A percentile compares a stretch with the other conserved stretches of the same genome.
Conservation (phyloP, 2,329 filamentous ascomycete genomes). For the Pleurostoma richardsiae region DNA sequence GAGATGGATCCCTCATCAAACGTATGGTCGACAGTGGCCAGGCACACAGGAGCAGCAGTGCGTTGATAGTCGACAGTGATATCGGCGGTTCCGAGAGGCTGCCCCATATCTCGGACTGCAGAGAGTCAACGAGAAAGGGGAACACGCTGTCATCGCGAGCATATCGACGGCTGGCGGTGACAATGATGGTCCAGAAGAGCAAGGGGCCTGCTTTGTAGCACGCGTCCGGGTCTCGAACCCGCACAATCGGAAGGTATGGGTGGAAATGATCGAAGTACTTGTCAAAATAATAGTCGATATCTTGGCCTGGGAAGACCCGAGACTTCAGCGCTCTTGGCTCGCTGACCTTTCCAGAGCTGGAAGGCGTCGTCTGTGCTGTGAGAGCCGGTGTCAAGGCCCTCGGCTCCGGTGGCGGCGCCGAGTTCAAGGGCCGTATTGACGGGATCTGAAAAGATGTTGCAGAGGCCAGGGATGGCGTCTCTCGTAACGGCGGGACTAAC, state of each 20-base stretch:
- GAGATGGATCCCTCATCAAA: slow-evolving; percentile 45
- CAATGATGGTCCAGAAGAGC: slow-evolving; percentile 52
- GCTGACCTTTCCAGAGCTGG: slow-evolving; percentile 16
- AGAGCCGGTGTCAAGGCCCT: slow-evolving; percentile 17
- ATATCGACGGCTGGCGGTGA: slow-evolving; percentile 44
- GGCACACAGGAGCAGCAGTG: slow-evolving; percentile 43
- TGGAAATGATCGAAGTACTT: slow-evolving; percentile 51
- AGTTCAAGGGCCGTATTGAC: slow-evolving; percentile 11
- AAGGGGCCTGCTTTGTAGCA: slow-evolving; percentile 41
- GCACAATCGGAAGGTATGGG: slow-evolving; percentile 45
- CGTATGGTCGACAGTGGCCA: slow-evolving; percentile 48
- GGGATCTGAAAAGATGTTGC: slow-evolving; percentile 3
- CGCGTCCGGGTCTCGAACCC: slow-evolving; percentile 42
- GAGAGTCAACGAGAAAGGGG: slow-evolving; percentile 38
- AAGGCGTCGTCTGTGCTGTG: slow-evolving; percentile 20
- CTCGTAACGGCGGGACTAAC: slow-evolving; percentile 10
- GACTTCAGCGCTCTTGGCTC: slow-evolving; percentile 40
- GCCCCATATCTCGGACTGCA: slow-evolving; percentile 39
- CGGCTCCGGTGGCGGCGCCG: slow-evolving; percentile 7
- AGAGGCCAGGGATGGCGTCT: slow-evolving; percentile 2
- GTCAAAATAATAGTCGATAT: slow-evolving; percentile 52
- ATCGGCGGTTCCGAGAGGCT: slow-evolving; percentile 36
- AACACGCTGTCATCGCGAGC: slow-evolving; percentile 35
- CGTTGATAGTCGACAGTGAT: slow-evolving; percentile 43
- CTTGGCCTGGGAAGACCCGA: slow-evolving; percentile 43